Evolutionary conservation across 2,329 filamentous ascomycete species (phyloP).

Genomic region (Pezizomycotina sp.): DNA sequence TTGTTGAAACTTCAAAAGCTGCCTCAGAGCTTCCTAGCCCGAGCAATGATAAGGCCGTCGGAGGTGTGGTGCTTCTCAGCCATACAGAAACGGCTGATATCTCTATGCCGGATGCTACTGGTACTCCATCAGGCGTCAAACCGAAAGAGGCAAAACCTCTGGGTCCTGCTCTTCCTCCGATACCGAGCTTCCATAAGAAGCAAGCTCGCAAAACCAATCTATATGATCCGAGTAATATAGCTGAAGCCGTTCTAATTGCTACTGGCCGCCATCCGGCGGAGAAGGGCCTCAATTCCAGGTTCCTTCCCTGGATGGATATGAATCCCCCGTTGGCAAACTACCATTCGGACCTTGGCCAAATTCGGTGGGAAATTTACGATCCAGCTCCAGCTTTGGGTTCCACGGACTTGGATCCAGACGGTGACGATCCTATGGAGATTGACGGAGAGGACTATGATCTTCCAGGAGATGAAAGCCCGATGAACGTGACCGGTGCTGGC

Average conservation of each 20-base stretch:
- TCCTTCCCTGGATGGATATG: conserved; percentile 28
- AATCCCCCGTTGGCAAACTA: conserved; percentile 13
- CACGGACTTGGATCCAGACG: no score
- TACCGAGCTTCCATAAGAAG: conserved; percentile 29
- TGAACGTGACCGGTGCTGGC: no score
- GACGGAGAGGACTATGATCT: no score
- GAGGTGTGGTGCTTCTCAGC: not conserved
- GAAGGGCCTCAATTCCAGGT: conserved; percentile 42
- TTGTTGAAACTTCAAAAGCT: no score
- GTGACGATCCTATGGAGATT: no score
- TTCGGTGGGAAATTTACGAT: conserved; percentile 24
- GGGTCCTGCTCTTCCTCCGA: conserved; percentile 3
- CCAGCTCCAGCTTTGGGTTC: conserved; percentile 11
- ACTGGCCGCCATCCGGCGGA: conserved; percentile 45
- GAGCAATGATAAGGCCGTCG: conserved; percentile 15
- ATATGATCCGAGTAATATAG: conserved; percentile 47
- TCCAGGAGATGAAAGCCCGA: no score
- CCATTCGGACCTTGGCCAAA: conserved; percentile 17
- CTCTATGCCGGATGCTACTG: conserved; percentile 26
- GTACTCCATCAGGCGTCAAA: conserved; percentile 32
- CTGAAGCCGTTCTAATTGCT: conserved; percentile 45
- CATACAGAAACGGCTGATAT: conserved; percentile 20
- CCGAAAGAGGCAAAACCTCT: no score
- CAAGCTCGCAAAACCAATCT: conserved; percentile 31
- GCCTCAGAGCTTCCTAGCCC: no score